These are phyloP conservation scores for Populus ilicifolia DNA, from an alignment of 345 rosid species.

Conservation along the genomic window DNA sequence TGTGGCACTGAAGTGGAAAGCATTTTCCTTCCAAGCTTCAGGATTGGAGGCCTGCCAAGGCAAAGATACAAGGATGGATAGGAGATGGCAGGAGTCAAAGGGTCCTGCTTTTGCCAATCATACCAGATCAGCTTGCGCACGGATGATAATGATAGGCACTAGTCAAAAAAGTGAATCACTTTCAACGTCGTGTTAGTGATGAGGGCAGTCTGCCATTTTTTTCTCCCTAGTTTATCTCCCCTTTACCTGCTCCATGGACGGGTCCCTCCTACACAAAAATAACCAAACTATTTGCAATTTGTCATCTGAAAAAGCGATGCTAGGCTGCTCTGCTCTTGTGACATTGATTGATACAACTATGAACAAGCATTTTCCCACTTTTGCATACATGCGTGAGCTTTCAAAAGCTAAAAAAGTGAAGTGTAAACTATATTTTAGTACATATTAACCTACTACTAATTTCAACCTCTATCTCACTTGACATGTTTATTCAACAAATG, in stretches of 20 bases:
- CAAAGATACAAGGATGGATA: neutral
- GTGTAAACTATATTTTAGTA: slow-evolving; percentile 4
- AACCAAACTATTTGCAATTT: neutral
- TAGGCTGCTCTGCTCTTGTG: neutral
- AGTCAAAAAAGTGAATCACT: neutral
- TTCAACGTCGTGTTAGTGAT: neutral
- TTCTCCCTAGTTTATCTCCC: neutral
- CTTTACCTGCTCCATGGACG: slow-evolving; percentile 4
- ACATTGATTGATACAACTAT: slow-evolving; percentile 13
- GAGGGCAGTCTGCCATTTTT: neutral
- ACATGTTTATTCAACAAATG: slow-evolving; percentile 32
- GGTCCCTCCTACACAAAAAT: neutral
- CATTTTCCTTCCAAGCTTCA: neutral
- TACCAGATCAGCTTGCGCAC: neutral
- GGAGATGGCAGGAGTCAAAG: neutral
- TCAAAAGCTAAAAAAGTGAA: slow-evolving; percentile 3
- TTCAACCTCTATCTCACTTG: neutral
- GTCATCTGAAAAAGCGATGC: slow-evolving; percentile 3
- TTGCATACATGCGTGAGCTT: slow-evolving; percentile 19
- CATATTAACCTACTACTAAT: slow-evolving; percentile 18
- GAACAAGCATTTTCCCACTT: slow-evolving; percentile 17
- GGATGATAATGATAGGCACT: neutral
- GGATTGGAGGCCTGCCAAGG: neutral
- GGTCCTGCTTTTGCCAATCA: neutral
- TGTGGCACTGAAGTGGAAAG: neutral